Evolutionary conservation across 352 stramenopile species (phyloP).

Genomic region (Phytopythium sindhum): DNA sequence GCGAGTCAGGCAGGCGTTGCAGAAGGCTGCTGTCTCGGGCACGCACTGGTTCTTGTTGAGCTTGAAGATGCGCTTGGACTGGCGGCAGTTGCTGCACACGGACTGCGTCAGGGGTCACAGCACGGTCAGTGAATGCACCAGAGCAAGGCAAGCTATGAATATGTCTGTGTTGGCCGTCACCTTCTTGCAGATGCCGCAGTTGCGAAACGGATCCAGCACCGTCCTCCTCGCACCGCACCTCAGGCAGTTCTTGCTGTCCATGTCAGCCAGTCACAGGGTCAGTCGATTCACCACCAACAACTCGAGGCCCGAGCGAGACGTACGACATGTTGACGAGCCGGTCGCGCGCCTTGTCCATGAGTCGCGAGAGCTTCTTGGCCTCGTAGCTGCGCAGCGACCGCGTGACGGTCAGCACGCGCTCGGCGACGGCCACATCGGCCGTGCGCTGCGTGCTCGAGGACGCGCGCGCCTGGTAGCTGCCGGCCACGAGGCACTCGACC

Average conservation of each 20-base stretch:
- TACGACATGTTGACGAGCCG: conserved; percentile 26
- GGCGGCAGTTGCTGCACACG: conserved; percentile 34
- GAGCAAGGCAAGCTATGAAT: too few species aligned
- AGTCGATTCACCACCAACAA: background rate
- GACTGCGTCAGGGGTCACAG: conserved; percentile 5
- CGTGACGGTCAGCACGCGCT: conserved; percentile 39
- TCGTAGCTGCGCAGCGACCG: conserved; percentile 27
- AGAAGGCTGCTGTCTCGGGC: conserved; percentile 36
- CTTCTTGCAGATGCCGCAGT: conserved; percentile 49
- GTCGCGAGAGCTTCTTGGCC: conserved; percentile 35
- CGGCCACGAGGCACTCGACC: conserved; percentile 49
- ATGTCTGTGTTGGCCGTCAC: background rate
- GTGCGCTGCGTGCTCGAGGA: conserved; percentile 18
- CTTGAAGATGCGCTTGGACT: conserved; percentile 28
- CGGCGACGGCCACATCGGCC: conserved; percentile 31
- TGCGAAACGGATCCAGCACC: conserved; percentile 24
- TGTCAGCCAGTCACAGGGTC: background rate
- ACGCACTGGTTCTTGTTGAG: conserved; percentile 27
- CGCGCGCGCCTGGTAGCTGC: conserved; percentile 38
- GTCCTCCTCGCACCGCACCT: conserved; percentile 30
- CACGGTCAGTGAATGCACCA: background rate
- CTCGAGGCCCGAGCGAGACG: background rate
- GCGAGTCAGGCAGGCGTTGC: conserved; percentile 34
- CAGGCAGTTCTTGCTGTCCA: conserved; percentile 34
- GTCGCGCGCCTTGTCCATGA: conserved; percentile 31